Percentiles rank a stretch among this genome's conserved stretches.
phyloP scores from a whole-genome alignment of 495 filamentous ascomycete species.

The Paragyromitra xinjiangensis region DNA sequence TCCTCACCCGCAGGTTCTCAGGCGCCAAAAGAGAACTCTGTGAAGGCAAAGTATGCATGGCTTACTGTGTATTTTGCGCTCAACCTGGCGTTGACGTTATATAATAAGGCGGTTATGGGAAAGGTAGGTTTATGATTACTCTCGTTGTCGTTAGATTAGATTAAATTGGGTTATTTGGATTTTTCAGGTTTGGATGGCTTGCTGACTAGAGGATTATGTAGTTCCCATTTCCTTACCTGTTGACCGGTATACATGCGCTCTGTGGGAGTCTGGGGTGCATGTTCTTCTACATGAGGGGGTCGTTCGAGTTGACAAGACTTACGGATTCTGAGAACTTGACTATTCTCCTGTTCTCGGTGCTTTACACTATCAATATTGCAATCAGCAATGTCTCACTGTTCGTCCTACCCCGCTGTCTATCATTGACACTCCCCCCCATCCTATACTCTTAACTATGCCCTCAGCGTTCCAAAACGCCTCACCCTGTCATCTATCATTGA shows the following conservation, averaged over 20 bases:
- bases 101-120: conserved; percentile 66
- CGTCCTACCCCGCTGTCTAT: background rate
- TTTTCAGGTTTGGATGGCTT: background rate
- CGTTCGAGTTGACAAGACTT: conserved; percentile 63
- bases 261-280: conserved; percentile 65
- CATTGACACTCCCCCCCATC: background rate
- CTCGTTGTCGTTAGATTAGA: too few relatives aligned
- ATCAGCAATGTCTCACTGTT: conserved; percentile 67
- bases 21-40: conserved; percentile 37
- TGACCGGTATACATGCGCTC: conserved; percentile 65
- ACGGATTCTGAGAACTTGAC: conserved; percentile 61
- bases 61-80: conserved; percentile 64
- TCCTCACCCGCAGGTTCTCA: background rate
- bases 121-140: conserved; percentile 57
- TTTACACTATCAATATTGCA: conserved; percentile 70
- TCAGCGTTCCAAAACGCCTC: background rate
- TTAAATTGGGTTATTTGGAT: background rate
- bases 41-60: conserved; percentile 60
- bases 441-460: background rate
- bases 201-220: conserved; percentile 43
- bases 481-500: conserved; percentile 11
- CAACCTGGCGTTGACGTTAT: conserved; percentile 66
- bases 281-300: conserved; percentile 61
- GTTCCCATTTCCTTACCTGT: conserved; percentile 68
- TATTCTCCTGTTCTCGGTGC: conserved; percentile 64